Evolutionary conservation across 306 rosid species (phyloP).

Genomic region (Cucumis melo): DNA sequence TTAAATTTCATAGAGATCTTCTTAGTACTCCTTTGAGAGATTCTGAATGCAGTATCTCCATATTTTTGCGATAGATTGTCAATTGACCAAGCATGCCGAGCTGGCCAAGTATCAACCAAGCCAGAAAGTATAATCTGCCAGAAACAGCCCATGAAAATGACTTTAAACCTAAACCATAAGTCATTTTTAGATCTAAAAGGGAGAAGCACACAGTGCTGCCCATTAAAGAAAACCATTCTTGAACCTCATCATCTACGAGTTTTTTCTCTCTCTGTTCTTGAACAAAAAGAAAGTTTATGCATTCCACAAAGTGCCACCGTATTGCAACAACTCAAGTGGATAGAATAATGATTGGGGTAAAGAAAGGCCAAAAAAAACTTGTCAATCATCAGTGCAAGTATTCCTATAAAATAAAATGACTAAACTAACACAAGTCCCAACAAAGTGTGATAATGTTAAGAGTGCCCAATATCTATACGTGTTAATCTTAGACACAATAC

Average conservation of each 20-base stretch:
- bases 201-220: too few species aligned
- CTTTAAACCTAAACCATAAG: background rate
- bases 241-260: too few species aligned
- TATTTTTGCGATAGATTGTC: constrained; percentile 52
- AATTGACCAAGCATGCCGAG: constrained; percentile 66
- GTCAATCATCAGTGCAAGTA: background rate
- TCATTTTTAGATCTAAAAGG: too few species aligned
- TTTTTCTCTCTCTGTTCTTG: too few species aligned
- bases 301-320: too few species aligned
- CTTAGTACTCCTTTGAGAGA: constrained; percentile 62
- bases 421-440: background rate
- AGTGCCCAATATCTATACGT: background rate
- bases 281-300: too few species aligned
- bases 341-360: background rate
- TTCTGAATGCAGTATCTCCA: constrained; percentile 66
- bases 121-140: constrained; percentile 65
- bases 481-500: background rate
- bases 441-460: background rate
- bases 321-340: background rate
- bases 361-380: background rate
- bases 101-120: constrained; percentile 83
- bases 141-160: constrained; percentile 13
- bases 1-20: constrained; percentile 66
- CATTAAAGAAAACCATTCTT: too few species aligned
- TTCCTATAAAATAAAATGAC: background rate